Percentiles rank a stretch among this genome's conserved stretches.
These are phyloP conservation scores for Neopestalotiopsis rosae DNA, from an alignment of 2,329 filamentous ascomycete genomes.

Conservation along the genomic window DNA sequence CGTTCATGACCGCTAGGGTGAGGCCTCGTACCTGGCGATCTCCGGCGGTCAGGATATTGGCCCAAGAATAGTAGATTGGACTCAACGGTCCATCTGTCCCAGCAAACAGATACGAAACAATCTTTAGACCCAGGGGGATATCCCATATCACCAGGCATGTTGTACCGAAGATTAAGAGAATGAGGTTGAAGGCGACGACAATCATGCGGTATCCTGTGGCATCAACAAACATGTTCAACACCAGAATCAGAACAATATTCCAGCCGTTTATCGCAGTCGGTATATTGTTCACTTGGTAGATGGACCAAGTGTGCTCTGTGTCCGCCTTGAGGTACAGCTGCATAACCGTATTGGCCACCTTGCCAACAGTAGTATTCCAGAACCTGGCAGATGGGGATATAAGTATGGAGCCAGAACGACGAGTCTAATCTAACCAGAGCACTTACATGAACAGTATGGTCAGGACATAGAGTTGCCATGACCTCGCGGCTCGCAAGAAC, in stretches of 20 bases:
- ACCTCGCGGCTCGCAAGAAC: conserved; percentile 26
- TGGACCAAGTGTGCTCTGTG: conserved; percentile 30
- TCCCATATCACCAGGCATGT: conserved; percentile 38
- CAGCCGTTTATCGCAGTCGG: conserved; percentile 36
- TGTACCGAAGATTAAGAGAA: conserved; percentile 36
- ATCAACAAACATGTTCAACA: conserved; percentile 35
- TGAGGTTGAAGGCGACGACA: conserved; percentile 37
- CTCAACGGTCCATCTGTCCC: conserved; percentile 41
- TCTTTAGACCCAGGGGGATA: conserved; percentile 36
- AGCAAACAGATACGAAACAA: conserved; percentile 41
- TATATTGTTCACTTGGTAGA: conserved; percentile 37
- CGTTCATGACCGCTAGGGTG: conserved; percentile 42
- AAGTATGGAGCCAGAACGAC: too few relatives aligned
- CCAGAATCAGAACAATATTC: conserved; percentile 34
- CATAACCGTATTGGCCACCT: conserved; percentile 35
- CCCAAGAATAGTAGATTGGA: conserved; percentile 41
- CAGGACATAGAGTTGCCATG: conserved; percentile 35
- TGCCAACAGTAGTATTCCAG: conserved; percentile 34
- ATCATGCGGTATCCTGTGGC: conserved; percentile 37
- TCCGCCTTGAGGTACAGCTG: conserved; percentile 34
- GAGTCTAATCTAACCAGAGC: background rate
- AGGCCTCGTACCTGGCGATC: conserved; percentile 41
- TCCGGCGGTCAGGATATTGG: conserved; percentile 38
- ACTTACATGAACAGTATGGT: conserved; percentile 34
- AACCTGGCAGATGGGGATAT: conserved; percentile 22